These are phyloP conservation scores for Nemania bipapillata DNA, from an alignment of 2,329 filamentous ascomycete species.

Conservation along the genomic window DNA sequence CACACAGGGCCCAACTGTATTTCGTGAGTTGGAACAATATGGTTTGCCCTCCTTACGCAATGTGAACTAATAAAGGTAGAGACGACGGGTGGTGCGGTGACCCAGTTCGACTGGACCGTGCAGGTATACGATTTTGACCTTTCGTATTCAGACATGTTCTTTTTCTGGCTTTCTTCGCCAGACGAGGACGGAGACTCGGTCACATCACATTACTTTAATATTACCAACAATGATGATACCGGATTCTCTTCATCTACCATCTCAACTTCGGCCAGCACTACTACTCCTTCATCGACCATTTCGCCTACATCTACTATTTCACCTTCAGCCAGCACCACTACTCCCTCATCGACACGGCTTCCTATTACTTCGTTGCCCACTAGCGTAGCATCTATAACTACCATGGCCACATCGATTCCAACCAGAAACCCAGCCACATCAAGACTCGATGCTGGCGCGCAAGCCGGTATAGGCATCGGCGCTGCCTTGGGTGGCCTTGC, in stretches of 20 bases:
- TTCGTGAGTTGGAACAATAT: slow-evolving; percentile 25
- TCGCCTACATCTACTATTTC: too few species aligned
- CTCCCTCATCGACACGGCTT: not conserved
- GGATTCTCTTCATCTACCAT: slow-evolving; percentile 3
- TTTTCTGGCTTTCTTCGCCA: slow-evolving; percentile 28
- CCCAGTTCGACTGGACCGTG: slow-evolving; percentile 40
- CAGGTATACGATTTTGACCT: slow-evolving; percentile 36
- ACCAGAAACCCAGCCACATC: not conserved
- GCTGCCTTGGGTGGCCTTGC: slow-evolving; percentile 18
- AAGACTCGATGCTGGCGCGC: slow-evolving; percentile 29
- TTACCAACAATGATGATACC: slow-evolving; percentile 8
- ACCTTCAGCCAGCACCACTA: too few species aligned
- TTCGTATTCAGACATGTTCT: slow-evolving; percentile 30
- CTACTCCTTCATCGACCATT: too few species aligned
- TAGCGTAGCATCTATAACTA: not conserved
- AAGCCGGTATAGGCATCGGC: slow-evolving; percentile 35
- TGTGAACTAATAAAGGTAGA: not conserved
- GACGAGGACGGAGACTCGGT: not conserved
- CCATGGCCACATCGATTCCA: not conserved
- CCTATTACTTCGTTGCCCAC: not conserved
- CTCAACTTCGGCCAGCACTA: slow-evolving; percentile 10
- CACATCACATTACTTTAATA: slow-evolving; percentile 39
- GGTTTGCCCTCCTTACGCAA: not conserved
- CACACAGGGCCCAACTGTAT: slow-evolving; percentile 34
- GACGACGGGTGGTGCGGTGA: slow-evolving; percentile 26